Evolutionary conservation across 2,329 filamentous ascomycete species (phyloP).

Genomic region (Penicillium decumbens): DNA sequence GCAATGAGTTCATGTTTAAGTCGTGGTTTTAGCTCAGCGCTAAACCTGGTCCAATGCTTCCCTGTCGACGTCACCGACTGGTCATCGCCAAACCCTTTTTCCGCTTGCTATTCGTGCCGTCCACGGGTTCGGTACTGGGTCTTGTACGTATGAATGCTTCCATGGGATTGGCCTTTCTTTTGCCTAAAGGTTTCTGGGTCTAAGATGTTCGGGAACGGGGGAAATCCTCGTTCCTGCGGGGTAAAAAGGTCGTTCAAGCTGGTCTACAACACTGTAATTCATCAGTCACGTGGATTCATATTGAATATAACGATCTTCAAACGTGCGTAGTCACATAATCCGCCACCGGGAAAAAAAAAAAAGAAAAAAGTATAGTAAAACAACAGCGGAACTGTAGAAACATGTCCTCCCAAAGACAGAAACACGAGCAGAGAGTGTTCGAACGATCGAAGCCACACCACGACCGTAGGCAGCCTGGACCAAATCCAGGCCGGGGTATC

Average conservation of each 20-base stretch:
- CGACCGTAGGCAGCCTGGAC: constrained; percentile 15
- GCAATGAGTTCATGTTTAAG: neutral
- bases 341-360: constrained; percentile 9
- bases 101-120: neutral
- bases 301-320: constrained; percentile 6
- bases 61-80: constrained; percentile 26
- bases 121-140: neutral
- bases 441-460: constrained; percentile 21
- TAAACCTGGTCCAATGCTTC: constrained; percentile 2
- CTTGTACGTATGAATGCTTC: neutral
- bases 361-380: constrained; percentile 23
- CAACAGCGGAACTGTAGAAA: constrained; percentile 18
- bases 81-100: constrained; percentile 18
- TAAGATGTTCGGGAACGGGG: neutral
- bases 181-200: neutral
- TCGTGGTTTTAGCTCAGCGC: constrained; percentile 3
- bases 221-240: constrained; percentile 12
- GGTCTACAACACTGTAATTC: neutral
- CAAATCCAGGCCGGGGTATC: constrained; percentile 31
- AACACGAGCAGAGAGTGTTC: neutral
- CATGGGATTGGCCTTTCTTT: neutral
- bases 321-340: constrained; percentile 9
- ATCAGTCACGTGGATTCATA: constrained; percentile 17
- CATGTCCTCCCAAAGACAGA: neutral
- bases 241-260: constrained; percentile 11